phyloP scores from a whole-genome alignment of 371 early-diverging fungal genomes.

The Globomyces sp. region DNA sequence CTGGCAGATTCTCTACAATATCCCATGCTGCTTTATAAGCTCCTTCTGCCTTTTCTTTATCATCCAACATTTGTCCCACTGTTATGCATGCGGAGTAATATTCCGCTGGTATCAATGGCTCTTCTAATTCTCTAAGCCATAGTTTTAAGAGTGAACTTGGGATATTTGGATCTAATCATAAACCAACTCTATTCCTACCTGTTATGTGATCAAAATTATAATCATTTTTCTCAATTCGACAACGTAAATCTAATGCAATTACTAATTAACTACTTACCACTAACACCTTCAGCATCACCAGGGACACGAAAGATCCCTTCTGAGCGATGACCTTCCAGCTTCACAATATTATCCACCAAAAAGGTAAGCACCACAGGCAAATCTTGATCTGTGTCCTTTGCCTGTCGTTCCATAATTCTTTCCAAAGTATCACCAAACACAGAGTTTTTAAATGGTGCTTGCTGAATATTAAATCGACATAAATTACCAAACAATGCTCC shows the following conservation, averaged over 20 bases:
- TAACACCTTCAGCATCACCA: constrained; percentile 87
- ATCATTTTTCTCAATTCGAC: constrained; percentile 75
- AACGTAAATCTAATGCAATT: constrained; percentile 52
- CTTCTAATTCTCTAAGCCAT: constrained; percentile 91
- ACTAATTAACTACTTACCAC: constrained; percentile 49
- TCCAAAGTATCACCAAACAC: constrained; percentile 92
- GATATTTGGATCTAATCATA: constrained; percentile 77
- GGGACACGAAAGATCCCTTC: constrained; percentile 98
- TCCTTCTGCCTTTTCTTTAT: constrained; percentile 7
- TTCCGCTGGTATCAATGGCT: constrained; percentile 85
- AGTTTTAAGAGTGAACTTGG: constrained; percentile 89
- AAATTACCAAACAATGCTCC: constrained; percentile 64
- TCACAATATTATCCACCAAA: constrained; percentile 70
- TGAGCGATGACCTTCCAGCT: constrained; percentile 71
- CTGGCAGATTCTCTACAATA: constrained; percentile 69
- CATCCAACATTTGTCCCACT: constrained; percentile 36
- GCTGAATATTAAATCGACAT: constrained; percentile 36
- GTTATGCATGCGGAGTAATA: constrained; percentile 58
- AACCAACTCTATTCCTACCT: constrained; percentile 19
- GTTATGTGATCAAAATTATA: constrained; percentile 69
- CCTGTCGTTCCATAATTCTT: constrained; percentile 67
- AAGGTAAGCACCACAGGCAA: constrained; percentile 85
- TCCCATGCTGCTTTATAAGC: constrained; percentile 43
- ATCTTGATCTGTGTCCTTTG: constrained; percentile 36
- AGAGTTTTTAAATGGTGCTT: constrained; percentile 81